A percentile compares a stretch with the other conserved stretches of the same genome.
Conservation (phyloP, 768 basidiomycete species). For the Favolaschia claudopus region DNA sequence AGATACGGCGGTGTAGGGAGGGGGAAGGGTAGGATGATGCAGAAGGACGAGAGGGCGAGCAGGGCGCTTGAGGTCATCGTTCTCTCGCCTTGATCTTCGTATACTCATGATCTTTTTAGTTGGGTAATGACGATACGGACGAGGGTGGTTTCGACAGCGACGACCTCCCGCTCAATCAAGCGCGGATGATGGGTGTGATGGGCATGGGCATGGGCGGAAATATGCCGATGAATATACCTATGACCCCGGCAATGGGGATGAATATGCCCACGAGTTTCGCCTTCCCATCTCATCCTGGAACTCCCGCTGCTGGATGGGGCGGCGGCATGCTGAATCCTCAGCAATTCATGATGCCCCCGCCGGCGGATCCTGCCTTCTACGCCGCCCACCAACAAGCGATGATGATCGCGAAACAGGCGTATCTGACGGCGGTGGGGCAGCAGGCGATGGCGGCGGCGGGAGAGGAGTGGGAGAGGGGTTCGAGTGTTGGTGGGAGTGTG, state of each 20-base stretch:
- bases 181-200: conserved; percentile 55
- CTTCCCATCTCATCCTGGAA: conserved; percentile 8
- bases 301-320: conserved; percentile 12
- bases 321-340: conserved; percentile 48
- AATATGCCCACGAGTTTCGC: conserved; percentile 9
- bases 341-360: conserved; percentile 48
- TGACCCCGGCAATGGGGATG: conserved; percentile 28
- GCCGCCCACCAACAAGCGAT: conserved; percentile 90
- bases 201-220: conserved; percentile 7
- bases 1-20: conserved; percentile 24
- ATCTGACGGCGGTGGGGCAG: conserved; percentile 89
- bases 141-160: conserved; percentile 48
- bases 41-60: conserved; percentile 36
- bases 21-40: conserved; percentile 23
- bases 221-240: conserved; percentile 33
- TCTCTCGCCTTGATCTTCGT: no score
- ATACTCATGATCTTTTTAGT: no score
- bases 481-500: conserved; percentile 60
- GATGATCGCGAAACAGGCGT: conserved; percentile 86
- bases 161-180: conserved; percentile 54
- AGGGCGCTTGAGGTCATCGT: conserved; percentile 47
- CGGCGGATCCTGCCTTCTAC: conserved; percentile 64
- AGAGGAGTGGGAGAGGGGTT: conserved; percentile 92
- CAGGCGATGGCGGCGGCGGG: conserved; percentile 90
- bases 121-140: conserved; percentile 55